These are phyloP conservation scores for Actinomucor elegans DNA, from an alignment of 371 early-diverging fungal genomes.

Conservation along the genomic window DNA sequence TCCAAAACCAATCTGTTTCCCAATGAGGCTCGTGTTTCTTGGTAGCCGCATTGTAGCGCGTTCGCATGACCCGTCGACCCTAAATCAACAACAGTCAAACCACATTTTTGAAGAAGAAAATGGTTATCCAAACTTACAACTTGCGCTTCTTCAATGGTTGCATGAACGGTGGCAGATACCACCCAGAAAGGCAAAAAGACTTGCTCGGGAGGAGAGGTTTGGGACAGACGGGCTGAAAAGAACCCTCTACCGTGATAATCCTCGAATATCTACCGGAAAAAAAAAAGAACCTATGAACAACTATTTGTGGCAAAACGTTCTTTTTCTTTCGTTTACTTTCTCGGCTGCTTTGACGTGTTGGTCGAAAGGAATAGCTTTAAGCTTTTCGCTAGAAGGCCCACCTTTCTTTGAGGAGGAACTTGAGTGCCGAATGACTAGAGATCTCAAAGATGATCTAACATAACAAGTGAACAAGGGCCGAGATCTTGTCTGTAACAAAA, in stretches of 20 bases:
- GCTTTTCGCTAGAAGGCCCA: constrained; percentile 49
- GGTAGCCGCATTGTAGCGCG: constrained; percentile 46
- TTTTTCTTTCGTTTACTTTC: constrained; percentile 36
- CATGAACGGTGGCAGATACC: constrained; percentile 49
- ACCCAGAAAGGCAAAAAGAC: constrained; percentile 64
- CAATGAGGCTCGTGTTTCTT: constrained; percentile 45
- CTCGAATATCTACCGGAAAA: constrained; percentile 45
- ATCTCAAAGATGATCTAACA: too few relatives aligned
- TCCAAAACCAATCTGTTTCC: constrained; percentile 60
- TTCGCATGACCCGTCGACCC: constrained; percentile 42
- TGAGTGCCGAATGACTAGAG: background rate
- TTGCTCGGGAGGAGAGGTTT: constrained; percentile 51
- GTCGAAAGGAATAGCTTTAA: constrained; percentile 54
- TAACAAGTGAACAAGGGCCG: too few relatives aligned
- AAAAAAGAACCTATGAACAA: background rate
- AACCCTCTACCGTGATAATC: constrained; percentile 61
- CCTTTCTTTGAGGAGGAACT: background rate
- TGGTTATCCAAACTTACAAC: constrained; percentile 36
- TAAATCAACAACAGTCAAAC: constrained; percentile 6
- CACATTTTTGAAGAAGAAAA: background rate
- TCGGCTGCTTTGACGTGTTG: constrained; percentile 60
- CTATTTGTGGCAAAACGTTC: too few relatives aligned
- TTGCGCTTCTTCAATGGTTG: constrained; percentile 58
- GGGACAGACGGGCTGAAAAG: constrained; percentile 49
- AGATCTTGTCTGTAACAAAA: too few relatives aligned